Evolutionary conservation across 2,329 filamentous ascomycete genomes (phyloP).

Genomic region (Chrysoporthe puriensis): DNA sequence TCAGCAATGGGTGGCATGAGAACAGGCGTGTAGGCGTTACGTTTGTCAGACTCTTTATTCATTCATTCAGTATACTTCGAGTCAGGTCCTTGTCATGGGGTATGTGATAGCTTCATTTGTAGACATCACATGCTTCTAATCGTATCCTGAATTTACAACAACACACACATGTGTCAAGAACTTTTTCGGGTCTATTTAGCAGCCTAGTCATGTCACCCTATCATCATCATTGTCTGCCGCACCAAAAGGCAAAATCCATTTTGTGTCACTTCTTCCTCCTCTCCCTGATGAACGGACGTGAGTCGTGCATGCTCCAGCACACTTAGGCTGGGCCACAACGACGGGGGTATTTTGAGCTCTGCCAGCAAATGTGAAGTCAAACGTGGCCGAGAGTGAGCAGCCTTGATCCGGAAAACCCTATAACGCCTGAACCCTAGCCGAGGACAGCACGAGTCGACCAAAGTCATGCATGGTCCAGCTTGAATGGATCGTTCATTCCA

Average conservation of each 20-base stretch:
- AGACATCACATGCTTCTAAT: not conserved
- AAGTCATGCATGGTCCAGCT: slow-evolving; percentile 18
- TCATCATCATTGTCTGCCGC: slow-evolving; percentile 17
- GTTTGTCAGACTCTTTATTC: not conserved
- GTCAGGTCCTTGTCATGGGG: not conserved
- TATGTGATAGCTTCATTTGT: not conserved
- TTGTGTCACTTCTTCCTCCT: slow-evolving; percentile 35
- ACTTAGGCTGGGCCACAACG: slow-evolving; percentile 21
- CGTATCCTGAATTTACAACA: not conserved
- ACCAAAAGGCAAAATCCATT: slow-evolving; percentile 19
- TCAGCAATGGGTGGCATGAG: not conserved
- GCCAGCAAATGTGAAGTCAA: slow-evolving; percentile 23
- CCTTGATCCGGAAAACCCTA: slow-evolving; percentile 27
- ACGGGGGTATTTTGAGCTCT: slow-evolving; percentile 31
- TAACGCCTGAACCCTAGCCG: slow-evolving; percentile 27
- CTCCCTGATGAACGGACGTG: slow-evolving; percentile 27
- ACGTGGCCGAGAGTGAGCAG: slow-evolving; percentile 24
- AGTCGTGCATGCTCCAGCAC: slow-evolving; percentile 24
- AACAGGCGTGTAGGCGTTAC: not conserved
- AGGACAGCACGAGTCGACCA: slow-evolving; percentile 20
- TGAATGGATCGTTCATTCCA: slow-evolving; percentile 6
- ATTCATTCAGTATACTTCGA: not conserved
- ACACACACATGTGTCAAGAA: slow-evolving; percentile 18
- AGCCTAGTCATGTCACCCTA: slow-evolving; percentile 20
- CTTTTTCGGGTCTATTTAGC: slow-evolving; percentile 29